Conservation (phyloP, 2,329 filamentous ascomycete genomes). For the Ilyonectria sp. region DNA sequence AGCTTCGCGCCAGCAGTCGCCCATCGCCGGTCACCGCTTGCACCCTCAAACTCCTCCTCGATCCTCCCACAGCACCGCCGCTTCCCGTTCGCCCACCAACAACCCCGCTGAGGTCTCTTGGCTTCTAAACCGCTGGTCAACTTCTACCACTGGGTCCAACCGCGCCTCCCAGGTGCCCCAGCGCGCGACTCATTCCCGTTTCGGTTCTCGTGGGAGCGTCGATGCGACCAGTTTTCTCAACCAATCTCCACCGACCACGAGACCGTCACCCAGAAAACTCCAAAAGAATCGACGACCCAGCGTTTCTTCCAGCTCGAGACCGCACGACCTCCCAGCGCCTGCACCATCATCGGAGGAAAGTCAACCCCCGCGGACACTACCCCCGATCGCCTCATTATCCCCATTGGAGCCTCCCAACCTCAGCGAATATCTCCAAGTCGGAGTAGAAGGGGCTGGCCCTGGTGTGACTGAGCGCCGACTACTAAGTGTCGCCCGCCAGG, state of each 20-base stretch:
- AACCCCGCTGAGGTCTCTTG: conserved; percentile 60
- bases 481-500: conserved; percentile 43
- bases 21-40: conserved; percentile 31
- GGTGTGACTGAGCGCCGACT: conserved; percentile 43
- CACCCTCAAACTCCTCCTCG: conserved; percentile 37
- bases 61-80: conserved; percentile 24
- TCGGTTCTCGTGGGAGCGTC: conserved; percentile 60
- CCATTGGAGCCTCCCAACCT: conserved; percentile 43
- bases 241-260: conserved; percentile 49
- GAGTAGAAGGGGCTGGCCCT: conserved; percentile 48
- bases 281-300: conserved; percentile 56
- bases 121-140: conserved; percentile 68
- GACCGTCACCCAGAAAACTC: conserved; percentile 54
- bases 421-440: conserved; percentile 40
- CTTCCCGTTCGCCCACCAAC: conserved; percentile 49
- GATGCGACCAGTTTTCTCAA: conserved; percentile 57
- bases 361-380: conserved; percentile 41
- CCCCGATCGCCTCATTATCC: conserved; percentile 45
- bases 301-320: conserved; percentile 35
- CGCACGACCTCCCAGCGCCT: conserved; percentile 28
- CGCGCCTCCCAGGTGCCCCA: conserved; percentile 56
- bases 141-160: conserved; percentile 67
- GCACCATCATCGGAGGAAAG: conserved; percentile 30
- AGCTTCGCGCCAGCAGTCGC: conserved; percentile 40
- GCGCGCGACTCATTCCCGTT: conserved; percentile 52